Evolutionary conservation across 257 asterid genomes (phyloP), one percentile per base, ranked within the genome.

Genomic region (Nemophila menziesii): DNA sequence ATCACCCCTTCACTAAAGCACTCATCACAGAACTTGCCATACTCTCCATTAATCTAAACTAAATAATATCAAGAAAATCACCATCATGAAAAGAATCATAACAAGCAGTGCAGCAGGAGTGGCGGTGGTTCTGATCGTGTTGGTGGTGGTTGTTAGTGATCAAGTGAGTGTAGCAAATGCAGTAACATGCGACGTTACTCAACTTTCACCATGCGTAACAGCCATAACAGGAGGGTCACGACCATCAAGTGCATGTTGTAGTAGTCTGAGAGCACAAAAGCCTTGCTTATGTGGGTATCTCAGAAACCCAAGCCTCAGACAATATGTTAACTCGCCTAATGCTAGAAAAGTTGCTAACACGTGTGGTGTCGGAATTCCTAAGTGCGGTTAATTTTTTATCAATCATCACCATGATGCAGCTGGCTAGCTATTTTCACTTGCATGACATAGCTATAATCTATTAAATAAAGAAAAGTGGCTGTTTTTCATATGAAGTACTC

Each of bases 251-350:
- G 20, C 14, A 1, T 65, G 72, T 24, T 65, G 72, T 43, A n/a
- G 18, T 12, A 55, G 43, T 29, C 49, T 65, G 41, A 48, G 16
- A 33, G 52, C 51, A 23, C 68, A 66, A 22, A 20, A 16, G 36
- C 68, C 72, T 17, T 66, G 67, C 52, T 55, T 66, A 24, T 66
- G 72, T 29, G 49, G 57, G 9, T 66, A 51, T 19, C 5, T 46
- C 7, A 46, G 18, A 13, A 24, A 60, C 27, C 72, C 68, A 12
- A 49, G 4, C 13, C 43, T 50, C 6, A 13, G 20, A 2, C 64
- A 44, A 13, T 65, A 49, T 37, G 36, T 66, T 13, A 51, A 55
- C 29, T 54, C 67, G 16, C 61, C 72, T 8, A 48, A 38, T 26
- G 61, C 61, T 49, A 33, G 33, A 11, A 60, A 13, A 44, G 42